Conservation (phyloP, 2,329 filamentous ascomycete genomes). For the Calonectria pteridis region DNA sequence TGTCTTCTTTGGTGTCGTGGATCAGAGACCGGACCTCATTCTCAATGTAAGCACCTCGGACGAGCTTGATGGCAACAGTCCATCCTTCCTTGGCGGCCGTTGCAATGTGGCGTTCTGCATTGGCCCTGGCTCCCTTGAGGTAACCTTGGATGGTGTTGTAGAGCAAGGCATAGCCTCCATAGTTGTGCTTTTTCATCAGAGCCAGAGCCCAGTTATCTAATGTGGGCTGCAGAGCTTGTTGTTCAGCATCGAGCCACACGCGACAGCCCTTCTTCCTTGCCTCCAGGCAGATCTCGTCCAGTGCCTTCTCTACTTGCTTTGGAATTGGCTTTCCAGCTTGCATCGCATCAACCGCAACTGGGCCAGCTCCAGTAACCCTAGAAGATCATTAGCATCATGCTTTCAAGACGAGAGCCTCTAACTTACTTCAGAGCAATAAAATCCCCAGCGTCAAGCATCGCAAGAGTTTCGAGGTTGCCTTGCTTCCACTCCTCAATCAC, state of each 20-base stretch:
- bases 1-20: conserved; percentile 64
- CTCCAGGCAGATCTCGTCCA: conserved; percentile 53
- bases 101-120: conserved; percentile 59
- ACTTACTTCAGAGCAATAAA: conserved; percentile 70
- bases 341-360: conserved; percentile 53
- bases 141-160: conserved; percentile 70
- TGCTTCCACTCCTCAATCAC: conserved; percentile 61
- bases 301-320: conserved; percentile 53
- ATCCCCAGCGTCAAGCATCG: conserved; percentile 63
- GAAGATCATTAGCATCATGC: background rate
- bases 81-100: conserved; percentile 61
- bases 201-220: conserved; percentile 49
- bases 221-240: conserved; percentile 56
- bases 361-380: conserved; percentile 58
- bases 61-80: conserved; percentile 67
- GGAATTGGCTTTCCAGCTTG: conserved; percentile 49
- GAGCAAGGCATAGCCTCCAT: conserved; percentile 46
- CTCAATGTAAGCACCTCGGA: conserved; percentile 67
- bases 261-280: conserved; percentile 52
- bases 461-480: conserved; percentile 65
- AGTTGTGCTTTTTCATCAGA: conserved; percentile 55
- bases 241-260: conserved; percentile 61
- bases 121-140: conserved; percentile 59
- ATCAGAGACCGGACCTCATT: conserved; percentile 62
- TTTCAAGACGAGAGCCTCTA: background rate